Percentiles rank a stretch among this genome's conserved stretches.
phyloP scores from a whole-genome alignment of 2,329 filamentous ascomycete genomes.

The Trichoderma citrinoviride region DNA sequence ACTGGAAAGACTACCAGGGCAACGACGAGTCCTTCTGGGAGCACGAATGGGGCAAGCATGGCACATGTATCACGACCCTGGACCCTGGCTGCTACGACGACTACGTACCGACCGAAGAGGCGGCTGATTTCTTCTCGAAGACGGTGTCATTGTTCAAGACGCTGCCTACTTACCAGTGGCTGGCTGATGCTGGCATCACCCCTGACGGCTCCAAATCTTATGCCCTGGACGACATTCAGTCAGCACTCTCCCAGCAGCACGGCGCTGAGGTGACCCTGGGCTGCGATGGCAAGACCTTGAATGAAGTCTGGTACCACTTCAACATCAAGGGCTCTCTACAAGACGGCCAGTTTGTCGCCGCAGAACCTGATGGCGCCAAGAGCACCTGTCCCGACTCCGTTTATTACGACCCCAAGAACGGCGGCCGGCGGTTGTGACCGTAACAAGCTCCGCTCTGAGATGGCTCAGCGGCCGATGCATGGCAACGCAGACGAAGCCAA shows the following conservation, averaged over 20 bases:
- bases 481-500: not conserved
- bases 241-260: slow-evolving; percentile 51
- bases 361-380: slow-evolving; percentile 53
- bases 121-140: slow-evolving; percentile 65
- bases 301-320: slow-evolving; percentile 63
- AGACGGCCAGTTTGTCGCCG: slow-evolving; percentile 57
- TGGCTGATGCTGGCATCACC: slow-evolving; percentile 59
- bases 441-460: not conserved
- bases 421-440: not conserved
- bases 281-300: slow-evolving; percentile 48
- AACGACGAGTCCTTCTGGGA: slow-evolving; percentile 66
- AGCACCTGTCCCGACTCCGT: slow-evolving; percentile 65
- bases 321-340: slow-evolving; percentile 57
- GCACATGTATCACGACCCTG: slow-evolving; percentile 67
- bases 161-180: slow-evolving; percentile 63
- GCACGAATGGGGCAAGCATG: slow-evolving; percentile 75
- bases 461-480: not conserved
- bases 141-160: slow-evolving; percentile 64
- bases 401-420: slow-evolving; percentile 49
- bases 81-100: slow-evolving; percentile 62
- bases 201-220: slow-evolving; percentile 57
- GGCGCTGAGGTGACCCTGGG: slow-evolving; percentile 57
- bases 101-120: slow-evolving; percentile 61
- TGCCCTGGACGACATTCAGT: slow-evolving; percentile 55
- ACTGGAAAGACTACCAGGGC: slow-evolving; percentile 69